A percentile compares a stretch with the other conserved stretches of the same genome.
Conservation (phyloP, 2,329 filamentous ascomycete genomes). For the Madurella fahalii region DNA sequence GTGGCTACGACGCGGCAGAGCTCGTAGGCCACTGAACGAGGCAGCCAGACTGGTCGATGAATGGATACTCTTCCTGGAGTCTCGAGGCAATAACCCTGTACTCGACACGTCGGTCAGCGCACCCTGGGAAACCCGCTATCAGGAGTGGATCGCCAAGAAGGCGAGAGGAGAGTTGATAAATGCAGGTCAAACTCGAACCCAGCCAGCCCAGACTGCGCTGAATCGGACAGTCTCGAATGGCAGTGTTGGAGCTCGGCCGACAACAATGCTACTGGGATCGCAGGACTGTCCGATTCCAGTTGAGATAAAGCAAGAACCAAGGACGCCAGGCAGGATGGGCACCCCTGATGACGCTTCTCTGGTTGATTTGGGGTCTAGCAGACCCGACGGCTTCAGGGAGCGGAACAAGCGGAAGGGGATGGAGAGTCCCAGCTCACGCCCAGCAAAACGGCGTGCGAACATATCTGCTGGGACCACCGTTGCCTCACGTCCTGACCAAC, state of each 20-base stretch:
- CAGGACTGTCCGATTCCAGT: not conserved
- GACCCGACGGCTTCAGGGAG: not conserved
- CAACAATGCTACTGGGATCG: not conserved
- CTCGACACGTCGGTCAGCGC: too few species aligned
- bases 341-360: not conserved
- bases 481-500: not conserved
- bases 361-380: not conserved
- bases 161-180: not conserved
- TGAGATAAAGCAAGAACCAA: not conserved
- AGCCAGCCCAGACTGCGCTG: not conserved
- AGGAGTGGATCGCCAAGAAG: not conserved
- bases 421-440: not conserved
- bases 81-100: too few species aligned
- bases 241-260: not conserved
- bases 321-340: not conserved
- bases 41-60: slow-evolving; percentile 1
- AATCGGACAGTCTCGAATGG: not conserved
- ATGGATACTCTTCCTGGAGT: slow-evolving; percentile 1
- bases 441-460: not conserved
- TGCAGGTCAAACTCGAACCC: not conserved
- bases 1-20: not conserved
- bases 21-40: not conserved
- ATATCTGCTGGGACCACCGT: not conserved
- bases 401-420: not conserved
- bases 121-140: not conserved